These are phyloP conservation scores for Vitis labrusca DNA, from an alignment of 164 flowering plant species.

Conservation along the genomic window DNA sequence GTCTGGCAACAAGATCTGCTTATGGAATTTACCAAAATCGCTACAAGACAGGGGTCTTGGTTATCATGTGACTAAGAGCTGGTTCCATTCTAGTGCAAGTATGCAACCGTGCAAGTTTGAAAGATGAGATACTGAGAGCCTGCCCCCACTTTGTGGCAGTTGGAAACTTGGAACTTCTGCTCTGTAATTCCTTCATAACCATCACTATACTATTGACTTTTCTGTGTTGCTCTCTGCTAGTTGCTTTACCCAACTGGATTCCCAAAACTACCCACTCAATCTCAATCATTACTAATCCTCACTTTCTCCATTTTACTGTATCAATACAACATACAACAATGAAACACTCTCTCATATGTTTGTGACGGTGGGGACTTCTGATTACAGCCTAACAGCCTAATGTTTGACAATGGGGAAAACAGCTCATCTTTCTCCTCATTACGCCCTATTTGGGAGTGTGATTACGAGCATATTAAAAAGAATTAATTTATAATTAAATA, in stretches of 20 bases:
- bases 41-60: conserved; percentile 20
- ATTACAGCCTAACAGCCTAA: too few species aligned
- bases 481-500: too few species aligned
- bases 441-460: too few species aligned
- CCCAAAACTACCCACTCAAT: background rate
- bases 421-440: too few species aligned
- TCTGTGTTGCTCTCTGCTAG: conserved; percentile 9
- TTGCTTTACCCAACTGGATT: background rate
- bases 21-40: conserved; percentile 26
- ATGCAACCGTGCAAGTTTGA: conserved; percentile 1
- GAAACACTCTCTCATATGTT: too few species aligned
- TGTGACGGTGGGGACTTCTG: too few species aligned
- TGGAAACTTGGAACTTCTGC: conserved; percentile 11
- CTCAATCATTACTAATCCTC: background rate
- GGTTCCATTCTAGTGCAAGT: conserved; percentile 15
- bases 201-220: conserved; percentile 21
- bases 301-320: too few species aligned
- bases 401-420: too few species aligned
- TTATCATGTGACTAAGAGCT: conserved; percentile 30
- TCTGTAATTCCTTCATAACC: conserved; percentile 21
- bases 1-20: conserved; percentile 33
- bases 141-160: background rate
- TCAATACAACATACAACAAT: too few species aligned
- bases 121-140: background rate
- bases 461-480: too few species aligned